A percentile compares a stretch with the other conserved stretches of the same genome.
Conservation (phyloP, 2,329 filamentous ascomycete species). For the Hypoxylon sp. region DNA sequence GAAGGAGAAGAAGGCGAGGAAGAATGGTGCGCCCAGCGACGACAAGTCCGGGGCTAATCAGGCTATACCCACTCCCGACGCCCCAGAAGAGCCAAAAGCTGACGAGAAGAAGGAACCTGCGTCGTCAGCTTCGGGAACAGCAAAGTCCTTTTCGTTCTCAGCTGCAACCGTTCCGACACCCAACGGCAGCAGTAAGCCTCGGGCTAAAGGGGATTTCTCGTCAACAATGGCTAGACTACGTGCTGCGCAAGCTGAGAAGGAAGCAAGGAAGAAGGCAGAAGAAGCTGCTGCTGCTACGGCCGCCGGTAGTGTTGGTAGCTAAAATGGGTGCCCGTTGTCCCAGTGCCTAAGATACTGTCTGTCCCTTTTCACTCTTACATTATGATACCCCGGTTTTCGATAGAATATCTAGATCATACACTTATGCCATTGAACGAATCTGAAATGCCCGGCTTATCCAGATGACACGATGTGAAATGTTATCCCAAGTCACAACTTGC, state of each 20-base stretch:
- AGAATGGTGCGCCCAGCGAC: conserved; percentile 8
- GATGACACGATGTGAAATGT: background rate
- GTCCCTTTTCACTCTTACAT: conserved; percentile 43
- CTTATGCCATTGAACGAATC: background rate
- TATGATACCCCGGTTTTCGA: conserved; percentile 43
- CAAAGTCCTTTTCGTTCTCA: conserved; percentile 44
- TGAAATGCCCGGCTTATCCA: background rate
- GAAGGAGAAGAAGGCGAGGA: conserved; percentile 57
- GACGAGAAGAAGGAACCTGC: conserved; percentile 55
- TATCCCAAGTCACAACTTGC: background rate
- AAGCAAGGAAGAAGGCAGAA: conserved; percentile 64
- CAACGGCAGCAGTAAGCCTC: conserved; percentile 43
- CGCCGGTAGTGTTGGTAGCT: conserved; percentile 4
- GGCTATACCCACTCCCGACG: conserved; percentile 37
- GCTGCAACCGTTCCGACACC: conserved; percentile 9
- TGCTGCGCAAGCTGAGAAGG: conserved; percentile 71
- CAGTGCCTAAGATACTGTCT: background rate
- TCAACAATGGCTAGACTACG: conserved; percentile 69
- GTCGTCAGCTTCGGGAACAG: conserved; percentile 10
- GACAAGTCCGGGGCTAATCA: conserved; percentile 34
- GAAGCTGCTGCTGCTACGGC: conserved; percentile 51
- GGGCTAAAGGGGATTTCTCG: conserved; percentile 52
- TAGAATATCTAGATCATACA: conserved; percentile 19
- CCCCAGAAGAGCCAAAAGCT: conserved; percentile 54
- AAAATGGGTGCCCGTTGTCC: background rate